Conservation (phyloP, 805 yeast species). For the Candida morakotiae region DNA sequence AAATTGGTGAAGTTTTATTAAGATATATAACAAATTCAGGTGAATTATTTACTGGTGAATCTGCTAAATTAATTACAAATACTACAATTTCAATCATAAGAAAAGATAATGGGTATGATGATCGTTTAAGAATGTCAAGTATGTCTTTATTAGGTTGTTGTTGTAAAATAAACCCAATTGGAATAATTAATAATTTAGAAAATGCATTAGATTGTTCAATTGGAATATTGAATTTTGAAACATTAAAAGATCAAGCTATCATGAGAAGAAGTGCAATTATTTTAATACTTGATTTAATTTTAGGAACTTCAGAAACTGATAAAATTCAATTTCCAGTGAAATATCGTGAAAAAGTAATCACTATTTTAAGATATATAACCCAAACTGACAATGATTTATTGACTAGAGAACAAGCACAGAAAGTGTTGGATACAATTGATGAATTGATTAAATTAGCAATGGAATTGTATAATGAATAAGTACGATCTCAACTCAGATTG, state of each 20-base stretch:
- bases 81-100: conserved; percentile 39
- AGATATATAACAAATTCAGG: conserved; percentile 51
- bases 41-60: conserved; percentile 43
- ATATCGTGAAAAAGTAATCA: conserved; percentile 41
- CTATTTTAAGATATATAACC: conserved; percentile 39
- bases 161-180: conserved; percentile 55
- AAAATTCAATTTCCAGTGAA: conserved; percentile 47
- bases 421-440: conserved; percentile 17
- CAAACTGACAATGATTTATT: conserved; percentile 54
- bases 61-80: conserved; percentile 40
- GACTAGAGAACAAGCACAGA: conserved; percentile 53
- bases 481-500: neutral
- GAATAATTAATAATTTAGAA: conserved; percentile 42
- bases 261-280: conserved; percentile 77
- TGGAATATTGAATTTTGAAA: conserved; percentile 67
- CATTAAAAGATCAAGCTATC: conserved; percentile 39
- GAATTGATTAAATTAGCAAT: conserved; percentile 20
- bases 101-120: conserved; percentile 41
- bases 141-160: conserved; percentile 78
- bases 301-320: conserved; percentile 44
- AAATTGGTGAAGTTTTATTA: conserved; percentile 77
- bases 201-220: conserved; percentile 72
- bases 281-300: conserved; percentile 55
- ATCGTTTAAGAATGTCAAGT: conserved; percentile 75
- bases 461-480: conserved; percentile 6